Percentiles rank a stretch among this genome's conserved stretches.
phyloP scores from a whole-genome alignment of 2,329 filamentous ascomycete species.

The Lasiodiplodia theobromae region DNA sequence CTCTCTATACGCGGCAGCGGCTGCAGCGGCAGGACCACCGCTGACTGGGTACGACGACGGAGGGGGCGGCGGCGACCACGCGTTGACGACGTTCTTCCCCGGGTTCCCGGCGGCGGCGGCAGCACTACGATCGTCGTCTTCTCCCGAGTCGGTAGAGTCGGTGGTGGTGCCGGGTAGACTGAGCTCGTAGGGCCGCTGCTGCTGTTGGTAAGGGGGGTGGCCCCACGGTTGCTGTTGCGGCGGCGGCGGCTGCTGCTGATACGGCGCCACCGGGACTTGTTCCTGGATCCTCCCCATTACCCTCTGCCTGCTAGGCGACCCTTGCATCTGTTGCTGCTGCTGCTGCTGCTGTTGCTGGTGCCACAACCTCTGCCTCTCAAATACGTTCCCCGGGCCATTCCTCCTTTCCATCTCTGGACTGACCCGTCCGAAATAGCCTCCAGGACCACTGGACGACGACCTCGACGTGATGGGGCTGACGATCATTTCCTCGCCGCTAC shows the following conservation, averaged over 20 bases:
- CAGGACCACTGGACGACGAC: neutral
- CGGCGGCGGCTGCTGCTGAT: neutral
- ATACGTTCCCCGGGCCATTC: slow-evolving; percentile 18
- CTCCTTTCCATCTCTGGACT: slow-evolving; percentile 26
- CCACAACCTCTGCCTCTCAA: slow-evolving; percentile 33
- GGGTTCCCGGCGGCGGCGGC: neutral
- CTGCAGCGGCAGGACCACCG: neutral
- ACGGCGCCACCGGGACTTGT: neutral
- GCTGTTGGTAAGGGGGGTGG: slow-evolving; percentile 3
- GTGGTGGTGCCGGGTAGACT: slow-evolving; percentile 20
- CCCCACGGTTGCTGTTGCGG: neutral
- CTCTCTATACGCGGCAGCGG: slow-evolving; percentile 41
- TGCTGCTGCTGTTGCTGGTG: slow-evolving; percentile 32
- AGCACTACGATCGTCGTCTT: neutral
- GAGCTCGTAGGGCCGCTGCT: slow-evolving; percentile 28
- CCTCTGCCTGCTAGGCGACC: slow-evolving; percentile 17
- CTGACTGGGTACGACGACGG: neutral
- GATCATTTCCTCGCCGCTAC: neutral
- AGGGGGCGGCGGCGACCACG: neutral
- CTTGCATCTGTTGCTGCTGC: slow-evolving; percentile 19
- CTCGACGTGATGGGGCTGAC: slow-evolving; percentile 18
- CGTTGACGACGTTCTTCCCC: neutral
- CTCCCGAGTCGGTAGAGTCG: slow-evolving; percentile 29
- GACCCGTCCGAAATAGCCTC: slow-evolving; percentile 23
- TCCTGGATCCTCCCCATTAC: slow-evolving; percentile 47